Evolutionary conservation across 352 stramenopile species (phyloP).

Genomic region (Globisporangium barbulae): DNA sequence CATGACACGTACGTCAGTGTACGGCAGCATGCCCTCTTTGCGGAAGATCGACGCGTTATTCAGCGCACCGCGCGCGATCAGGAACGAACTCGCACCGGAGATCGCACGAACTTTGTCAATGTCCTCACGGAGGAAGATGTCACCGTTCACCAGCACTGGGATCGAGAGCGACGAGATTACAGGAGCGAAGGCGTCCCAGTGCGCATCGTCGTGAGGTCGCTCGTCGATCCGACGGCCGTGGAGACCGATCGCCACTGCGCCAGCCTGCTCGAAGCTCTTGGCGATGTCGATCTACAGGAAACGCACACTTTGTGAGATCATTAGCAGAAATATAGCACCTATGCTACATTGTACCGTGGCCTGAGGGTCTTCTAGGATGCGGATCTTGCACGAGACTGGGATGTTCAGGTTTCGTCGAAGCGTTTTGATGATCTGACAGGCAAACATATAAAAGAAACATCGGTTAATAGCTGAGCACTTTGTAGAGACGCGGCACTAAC

Average conservation of each 20-base stretch:
- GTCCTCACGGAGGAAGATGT: slow-evolving; percentile 79
- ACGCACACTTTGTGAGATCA: no score
- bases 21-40: slow-evolving; percentile 54
- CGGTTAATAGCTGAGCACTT: neutral
- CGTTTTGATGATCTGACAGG: slow-evolving; percentile 69
- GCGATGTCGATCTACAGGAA: slow-evolving; percentile 55
- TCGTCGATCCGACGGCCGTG: slow-evolving; percentile 68
- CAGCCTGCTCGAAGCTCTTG: slow-evolving; percentile 58
- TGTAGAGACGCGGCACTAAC: neutral
- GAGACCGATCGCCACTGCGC: slow-evolving; percentile 64
- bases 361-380: slow-evolving; percentile 58
- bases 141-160: slow-evolving; percentile 87
- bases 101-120: slow-evolving; percentile 54
- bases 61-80: slow-evolving; percentile 81
- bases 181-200: slow-evolving; percentile 66
- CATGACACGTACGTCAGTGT: slow-evolving; percentile 37
- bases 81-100: slow-evolving; percentile 69
- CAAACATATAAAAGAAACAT: neutral
- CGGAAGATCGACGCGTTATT: slow-evolving; percentile 84
- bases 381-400: slow-evolving; percentile 88
- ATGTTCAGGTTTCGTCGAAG: slow-evolving; percentile 77
- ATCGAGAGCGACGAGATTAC: slow-evolving; percentile 72
- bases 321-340: no score
- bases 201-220: slow-evolving; percentile 58
- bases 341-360: slow-evolving; percentile 43